These are phyloP conservation scores for Trebouxia sp. DNA, from an alignment of 139 green algal genomes.

Conservation along the genomic window DNA sequence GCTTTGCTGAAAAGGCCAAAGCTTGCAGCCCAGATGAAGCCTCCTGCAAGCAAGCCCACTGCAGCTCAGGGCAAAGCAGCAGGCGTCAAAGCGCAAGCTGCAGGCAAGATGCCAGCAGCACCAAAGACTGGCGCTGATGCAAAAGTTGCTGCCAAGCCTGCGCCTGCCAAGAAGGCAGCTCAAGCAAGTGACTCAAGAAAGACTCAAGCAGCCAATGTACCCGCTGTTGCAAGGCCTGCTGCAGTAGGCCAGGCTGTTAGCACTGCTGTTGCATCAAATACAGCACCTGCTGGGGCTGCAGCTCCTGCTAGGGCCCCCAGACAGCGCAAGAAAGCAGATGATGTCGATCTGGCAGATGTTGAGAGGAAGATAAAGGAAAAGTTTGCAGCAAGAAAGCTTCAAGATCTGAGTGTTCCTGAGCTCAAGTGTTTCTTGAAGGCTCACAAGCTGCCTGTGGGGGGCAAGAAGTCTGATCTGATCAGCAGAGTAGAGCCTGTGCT, in stretches of 20 bases:
- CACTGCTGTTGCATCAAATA: neutral
- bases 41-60: neutral
- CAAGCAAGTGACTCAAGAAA: neutral
- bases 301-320: neutral
- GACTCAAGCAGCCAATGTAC: neutral
- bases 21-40: neutral
- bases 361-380: constrained; percentile 36
- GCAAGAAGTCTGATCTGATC: constrained; percentile 72
- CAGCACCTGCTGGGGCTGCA: neutral
- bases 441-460: constrained; percentile 54
- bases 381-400: constrained; percentile 36
- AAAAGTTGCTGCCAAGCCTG: neutral
- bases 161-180: no score
- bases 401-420: constrained; percentile 57
- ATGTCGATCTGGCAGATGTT: constrained; percentile 1
- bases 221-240: no score
- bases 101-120: neutral
- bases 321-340: constrained; percentile 15
- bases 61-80: neutral
- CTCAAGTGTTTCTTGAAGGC: constrained; percentile 59
- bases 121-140: neutral
- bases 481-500: constrained; percentile 44
- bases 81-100: neutral
- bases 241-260: neutral
- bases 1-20: constrained; percentile 17